These are phyloP conservation scores for Nakazawaea populi DNA, from an alignment of 805 yeast species.

Conservation along the genomic window DNA sequence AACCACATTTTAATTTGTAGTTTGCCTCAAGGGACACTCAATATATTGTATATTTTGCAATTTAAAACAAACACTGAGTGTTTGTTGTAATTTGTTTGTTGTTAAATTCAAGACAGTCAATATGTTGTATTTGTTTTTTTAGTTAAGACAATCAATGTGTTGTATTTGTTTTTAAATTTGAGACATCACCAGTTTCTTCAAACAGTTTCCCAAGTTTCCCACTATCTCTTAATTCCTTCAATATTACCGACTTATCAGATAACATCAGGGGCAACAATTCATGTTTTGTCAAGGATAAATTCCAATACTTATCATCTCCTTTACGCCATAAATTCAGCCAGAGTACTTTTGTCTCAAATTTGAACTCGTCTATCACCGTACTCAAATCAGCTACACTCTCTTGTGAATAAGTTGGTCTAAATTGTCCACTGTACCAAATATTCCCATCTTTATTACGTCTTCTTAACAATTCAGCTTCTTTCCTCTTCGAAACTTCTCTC, in stretches of 20 bases:
- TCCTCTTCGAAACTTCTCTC: constrained; percentile 57
- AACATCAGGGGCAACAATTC: constrained; percentile 41
- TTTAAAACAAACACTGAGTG: too few species aligned
- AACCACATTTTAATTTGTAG: too few species aligned
- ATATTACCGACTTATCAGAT: constrained; percentile 57
- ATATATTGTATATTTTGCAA: too few species aligned
- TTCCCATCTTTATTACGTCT: constrained; percentile 71
- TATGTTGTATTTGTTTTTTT: too few species aligned
- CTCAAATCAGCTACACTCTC: constrained; percentile 86
- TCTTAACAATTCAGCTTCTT: constrained; percentile 63
- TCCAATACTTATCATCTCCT: constrained; percentile 78
- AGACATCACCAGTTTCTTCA: too few species aligned
- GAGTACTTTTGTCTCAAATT: constrained; percentile 42
- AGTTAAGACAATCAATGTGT: too few species aligned
- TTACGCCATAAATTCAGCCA: constrained; percentile 90
- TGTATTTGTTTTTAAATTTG: too few species aligned
- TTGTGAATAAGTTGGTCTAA: constrained; percentile 83
- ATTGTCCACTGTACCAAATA: constrained; percentile 83
- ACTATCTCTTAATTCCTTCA: constrained; percentile 49
- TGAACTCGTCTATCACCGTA: constrained; percentile 60
- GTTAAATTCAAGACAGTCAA: too few species aligned
- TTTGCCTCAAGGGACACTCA: too few species aligned
- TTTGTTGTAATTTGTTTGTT: too few species aligned
- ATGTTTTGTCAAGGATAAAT: constrained; percentile 51
- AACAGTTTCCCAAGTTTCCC: not conserved